Evolutionary conservation across 805 yeast genomes (phyloP), one percentile per base, ranked within the genome.

Genomic region (Sungouiella blattae): DNA sequence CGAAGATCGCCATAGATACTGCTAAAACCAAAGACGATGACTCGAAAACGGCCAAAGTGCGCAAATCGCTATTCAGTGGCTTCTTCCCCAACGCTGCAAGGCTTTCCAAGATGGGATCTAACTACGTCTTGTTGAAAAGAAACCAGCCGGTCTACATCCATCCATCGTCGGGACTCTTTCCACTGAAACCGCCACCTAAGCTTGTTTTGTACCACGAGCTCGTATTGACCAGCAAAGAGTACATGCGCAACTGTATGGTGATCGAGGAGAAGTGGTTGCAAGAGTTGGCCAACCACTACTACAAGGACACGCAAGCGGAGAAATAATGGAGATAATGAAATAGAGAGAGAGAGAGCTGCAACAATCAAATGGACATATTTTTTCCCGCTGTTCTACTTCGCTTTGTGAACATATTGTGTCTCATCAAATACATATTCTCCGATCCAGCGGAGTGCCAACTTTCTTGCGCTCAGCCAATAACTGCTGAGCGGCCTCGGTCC

Each of bases 221-320:
- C 49, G 83, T 91, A 32, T 59, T 84, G 31, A 91, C 98, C 0
- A 75, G 87, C 17, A 86, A 82, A 55, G 97, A 89, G 62, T 91
- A 79, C 58, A 86, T 93, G 87, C 72, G 89, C 39, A 82, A 82
- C 46, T 80, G 88, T 50, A 75, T 85, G 58, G 77, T 87, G 0
- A 67, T 84, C 3, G 78, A 81, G 26, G 89, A 83, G 20, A 64
- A 64, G 31, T 85, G 95, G 93, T 58, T 89, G 11, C 56, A 56
- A 1, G 89, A 84, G 45, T 73, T 78, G 43, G 96, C 94, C 0
- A 84, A 88, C 1, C 87, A 81, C 44, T 78, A 61, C 39, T 65
- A 62, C 40, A 55, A 51, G 22, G 67, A 63, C 18, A 36, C 59
- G 24, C 52, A 56, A 17, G 20, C 24, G 18, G 13, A 13, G 14